These are phyloP conservation scores for Glycine soja DNA, from an alignment of 306 rosid species.

Conservation along the genomic window DNA sequence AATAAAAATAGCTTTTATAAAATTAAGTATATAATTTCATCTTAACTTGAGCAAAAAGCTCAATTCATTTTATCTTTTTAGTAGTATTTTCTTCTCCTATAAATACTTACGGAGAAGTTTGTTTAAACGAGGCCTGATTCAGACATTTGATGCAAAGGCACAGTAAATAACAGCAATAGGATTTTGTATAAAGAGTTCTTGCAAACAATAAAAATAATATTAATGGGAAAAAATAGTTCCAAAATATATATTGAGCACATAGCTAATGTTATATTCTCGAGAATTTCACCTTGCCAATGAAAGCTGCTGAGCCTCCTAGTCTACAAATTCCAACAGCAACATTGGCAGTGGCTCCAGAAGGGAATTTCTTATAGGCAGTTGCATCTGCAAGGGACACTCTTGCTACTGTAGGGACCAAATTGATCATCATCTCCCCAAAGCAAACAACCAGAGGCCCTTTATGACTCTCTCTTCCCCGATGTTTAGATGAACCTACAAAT, in stretches of 20 bases:
- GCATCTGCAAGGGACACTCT: conserved; percentile 51
- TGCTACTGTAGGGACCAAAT: conserved; percentile 37
- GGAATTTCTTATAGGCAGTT: conserved; percentile 38
- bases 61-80: not conserved
- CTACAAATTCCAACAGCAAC: conserved; percentile 51
- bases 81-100: not conserved
- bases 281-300: conserved; percentile 54
- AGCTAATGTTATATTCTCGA: not conserved
- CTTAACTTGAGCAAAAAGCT: not conserved
- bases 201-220: not conserved
- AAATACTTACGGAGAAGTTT: not conserved
- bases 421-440: conserved; percentile 55
- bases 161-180: not conserved
- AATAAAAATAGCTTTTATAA: not conserved
- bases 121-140: not conserved
- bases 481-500: conserved; percentile 43
- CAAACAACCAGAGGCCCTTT: conserved; percentile 43
- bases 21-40: not conserved
- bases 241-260: not conserved
- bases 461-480: not conserved
- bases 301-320: conserved; percentile 47
- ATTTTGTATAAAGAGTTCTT: not conserved
- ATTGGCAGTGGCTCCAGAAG: conserved; percentile 50
- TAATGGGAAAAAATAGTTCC: no score
- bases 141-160: not conserved